Base-by-base conservation (phyloP, 768 basidiomycete genomes). In the Agaricus blazei region DNA sequence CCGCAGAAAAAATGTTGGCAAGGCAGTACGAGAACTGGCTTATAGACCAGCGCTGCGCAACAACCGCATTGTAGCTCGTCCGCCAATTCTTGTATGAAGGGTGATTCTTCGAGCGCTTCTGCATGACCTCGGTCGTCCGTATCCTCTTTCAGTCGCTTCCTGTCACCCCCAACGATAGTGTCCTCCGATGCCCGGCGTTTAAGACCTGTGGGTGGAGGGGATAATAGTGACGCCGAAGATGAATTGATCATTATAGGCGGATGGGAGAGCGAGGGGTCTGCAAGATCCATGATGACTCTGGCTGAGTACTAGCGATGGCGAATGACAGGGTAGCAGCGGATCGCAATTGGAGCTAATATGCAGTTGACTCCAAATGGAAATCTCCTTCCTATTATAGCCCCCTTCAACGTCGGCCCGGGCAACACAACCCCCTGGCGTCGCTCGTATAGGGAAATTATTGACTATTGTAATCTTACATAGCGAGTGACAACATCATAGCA, bases 1-100 rank as follows among this genome's bases (percentile, higher is more conserved):
- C 91, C 91, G 64, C 91, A 93, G 66, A 92, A 93, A 76, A 88
- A 91, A 75, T 93, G 91, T 62, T 92, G 88, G 67, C 91, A 93
- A 29, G 91, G 91, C 36, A 80, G 76, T 50, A 93, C 88, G 28
- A 91, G 73, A 14, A 93, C 90, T 2, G 91, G 91, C 57, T 81
- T 76, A 69, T 93, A 91, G 56, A 88, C 84, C 42, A 93, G 75
- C 56, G 83, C 90, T 15, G 88, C 80, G 68, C 91, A 93, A 66
- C 91, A 93, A 23, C 88, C 91, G 62, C 91, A 93, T 60, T 90
- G 85, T 40, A 93, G 77, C 65, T 92, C 90, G 64, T 87, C 77
- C 27, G 77, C 81, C 52, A 91, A 70, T 60, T 86, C 81, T 41
- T 86, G 82, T 24, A 77, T 77, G 54, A 90, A 74, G 45, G 59